These are phyloP conservation scores for Globisporangium nodosum DNA, from an alignment of 352 stramenopile genomes.

Conservation along the genomic window DNA sequence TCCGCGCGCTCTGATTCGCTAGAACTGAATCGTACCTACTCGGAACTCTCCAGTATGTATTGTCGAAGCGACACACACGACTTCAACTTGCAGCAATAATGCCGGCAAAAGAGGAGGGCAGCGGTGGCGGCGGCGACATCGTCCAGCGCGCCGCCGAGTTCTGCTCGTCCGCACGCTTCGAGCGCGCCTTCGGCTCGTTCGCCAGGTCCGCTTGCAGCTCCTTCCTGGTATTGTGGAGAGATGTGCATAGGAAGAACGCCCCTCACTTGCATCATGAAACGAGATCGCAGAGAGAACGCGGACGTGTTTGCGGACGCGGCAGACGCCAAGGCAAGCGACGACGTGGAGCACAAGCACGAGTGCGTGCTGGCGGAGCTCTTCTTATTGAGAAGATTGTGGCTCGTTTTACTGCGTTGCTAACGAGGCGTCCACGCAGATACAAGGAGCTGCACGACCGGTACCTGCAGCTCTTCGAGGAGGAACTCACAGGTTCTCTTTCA, in stretches of 20 bases:
- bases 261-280: background rate
- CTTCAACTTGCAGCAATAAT: too few species aligned
- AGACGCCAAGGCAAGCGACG: constrained; percentile 50
- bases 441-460: constrained; percentile 72
- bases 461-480: constrained; percentile 64
- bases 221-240: too few species aligned
- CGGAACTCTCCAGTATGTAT: background rate
- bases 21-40: background rate
- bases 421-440: constrained; percentile 25
- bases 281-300: constrained; percentile 35
- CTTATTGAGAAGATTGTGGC: background rate
- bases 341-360: constrained; percentile 78
- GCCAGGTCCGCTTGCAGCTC: constrained; percentile 15
- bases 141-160: constrained; percentile 59
- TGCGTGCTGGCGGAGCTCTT: constrained; percentile 8
- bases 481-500: constrained; percentile 27
- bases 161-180: constrained; percentile 61
- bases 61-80: constrained; percentile 1
- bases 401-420: background rate
- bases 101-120: too few species aligned
- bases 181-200: constrained; percentile 68
- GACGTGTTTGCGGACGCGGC: constrained; percentile 51
- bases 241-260: too few species aligned
- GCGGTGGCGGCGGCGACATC: constrained; percentile 16
- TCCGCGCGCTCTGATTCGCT: background rate